A percentile compares a stretch with the other conserved stretches of the same genome.
Evolutionary conservation across 805 yeast species (phyloP).

Genomic region (Blastobotrys peoriensis): DNA sequence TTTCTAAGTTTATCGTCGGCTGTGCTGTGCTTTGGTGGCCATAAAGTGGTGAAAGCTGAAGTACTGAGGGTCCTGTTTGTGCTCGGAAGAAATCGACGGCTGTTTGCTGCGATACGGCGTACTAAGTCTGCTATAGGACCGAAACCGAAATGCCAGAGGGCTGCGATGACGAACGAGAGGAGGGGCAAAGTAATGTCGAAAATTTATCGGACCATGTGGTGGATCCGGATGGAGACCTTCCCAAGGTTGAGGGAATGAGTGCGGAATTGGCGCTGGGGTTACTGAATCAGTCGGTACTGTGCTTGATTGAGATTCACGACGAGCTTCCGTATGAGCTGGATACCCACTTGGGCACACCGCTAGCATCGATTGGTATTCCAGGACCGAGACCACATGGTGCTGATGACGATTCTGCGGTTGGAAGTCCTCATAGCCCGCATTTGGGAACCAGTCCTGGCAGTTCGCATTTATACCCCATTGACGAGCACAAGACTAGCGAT

Average conservation of each 20-base stretch:
- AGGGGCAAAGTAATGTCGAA: too few species aligned
- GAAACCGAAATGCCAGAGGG: not conserved
- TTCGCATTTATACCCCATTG: constrained; percentile 1
- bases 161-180: too few species aligned
- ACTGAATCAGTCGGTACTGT: constrained; percentile 18
- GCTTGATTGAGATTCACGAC: constrained; percentile 20
- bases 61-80: too few species aligned
- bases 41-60: too few species aligned
- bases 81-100: too few species aligned
- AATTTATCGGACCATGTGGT: not conserved
- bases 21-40: too few species aligned
- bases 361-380: not conserved
- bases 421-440: not conserved
- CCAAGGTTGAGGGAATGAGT: constrained; percentile 9
- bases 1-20: too few species aligned
- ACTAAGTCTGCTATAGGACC: not conserved
- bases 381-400: too few species aligned
- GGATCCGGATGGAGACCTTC: constrained; percentile 2
- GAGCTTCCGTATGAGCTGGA: constrained; percentile 14
- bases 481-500: too few species aligned
- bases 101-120: too few species aligned
- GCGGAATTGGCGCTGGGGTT: constrained; percentile 22
- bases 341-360: constrained; percentile 4
- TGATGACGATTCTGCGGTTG: not conserved
- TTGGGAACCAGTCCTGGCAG: constrained; percentile 5